Conservation (phyloP, 768 basidiomycete species). For the Suillus hirtellus region DNA sequence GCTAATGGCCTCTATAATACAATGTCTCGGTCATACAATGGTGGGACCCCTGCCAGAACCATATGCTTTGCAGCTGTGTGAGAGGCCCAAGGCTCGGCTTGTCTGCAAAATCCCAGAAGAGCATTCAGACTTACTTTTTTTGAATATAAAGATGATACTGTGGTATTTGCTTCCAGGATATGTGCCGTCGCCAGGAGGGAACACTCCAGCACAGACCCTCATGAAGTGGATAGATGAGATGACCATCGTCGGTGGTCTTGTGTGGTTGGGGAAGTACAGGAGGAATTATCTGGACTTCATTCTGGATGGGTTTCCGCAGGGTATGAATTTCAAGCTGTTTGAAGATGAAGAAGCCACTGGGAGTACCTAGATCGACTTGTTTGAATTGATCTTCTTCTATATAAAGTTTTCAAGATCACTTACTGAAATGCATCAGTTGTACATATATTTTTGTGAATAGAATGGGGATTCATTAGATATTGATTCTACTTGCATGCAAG, state of each 20-base stretch:
- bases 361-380: not conserved
- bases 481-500: no score
- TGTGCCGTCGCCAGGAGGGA: constrained; percentile 3
- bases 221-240: constrained; percentile 9
- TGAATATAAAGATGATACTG: constrained; percentile 9
- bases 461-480: not conserved
- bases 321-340: not conserved
- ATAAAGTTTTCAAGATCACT: not conserved
- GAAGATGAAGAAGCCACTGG: constrained; percentile 3
- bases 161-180: not conserved
- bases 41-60: constrained; percentile 1
- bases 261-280: constrained; percentile 15
- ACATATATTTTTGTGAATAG: not conserved
- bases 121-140: constrained; percentile 7
- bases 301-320: not conserved
- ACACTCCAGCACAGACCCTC: not conserved
- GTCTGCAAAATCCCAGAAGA: constrained; percentile 3
- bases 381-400: not conserved
- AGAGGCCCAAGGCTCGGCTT: constrained; percentile 11
- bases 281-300: constrained; percentile 2
- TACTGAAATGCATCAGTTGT: not conserved
- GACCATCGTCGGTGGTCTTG: constrained; percentile 11
- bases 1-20: not conserved
- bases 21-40: not conserved
- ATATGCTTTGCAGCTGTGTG: not conserved